These are phyloP conservation scores for Kurtzmaniella quercitrusa DNA, from an alignment of 1,139 yeast genomes.

Conservation along the genomic window DNA sequence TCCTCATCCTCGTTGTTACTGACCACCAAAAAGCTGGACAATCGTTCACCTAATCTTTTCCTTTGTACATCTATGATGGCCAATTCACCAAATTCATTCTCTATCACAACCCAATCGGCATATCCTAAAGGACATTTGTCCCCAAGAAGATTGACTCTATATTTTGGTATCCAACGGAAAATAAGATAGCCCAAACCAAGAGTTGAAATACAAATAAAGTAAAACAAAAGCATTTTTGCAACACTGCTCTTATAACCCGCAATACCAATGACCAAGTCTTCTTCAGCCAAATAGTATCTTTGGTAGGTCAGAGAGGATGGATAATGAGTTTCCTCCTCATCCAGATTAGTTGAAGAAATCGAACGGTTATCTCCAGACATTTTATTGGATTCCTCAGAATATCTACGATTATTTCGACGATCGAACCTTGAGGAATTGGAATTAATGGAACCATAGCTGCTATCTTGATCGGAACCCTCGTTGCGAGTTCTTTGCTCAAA, in stretches of 20 bases:
- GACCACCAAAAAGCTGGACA: constrained; percentile 57
- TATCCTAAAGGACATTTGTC: constrained; percentile 62
- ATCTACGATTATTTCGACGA: constrained; percentile 25
- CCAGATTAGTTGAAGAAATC: constrained; percentile 5
- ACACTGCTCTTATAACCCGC: constrained; percentile 75
- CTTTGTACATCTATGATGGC: constrained; percentile 54
- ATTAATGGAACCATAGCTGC: constrained; percentile 37
- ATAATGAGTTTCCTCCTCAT: constrained; percentile 40
- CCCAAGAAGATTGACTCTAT: constrained; percentile 68
- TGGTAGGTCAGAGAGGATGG: constrained; percentile 54
- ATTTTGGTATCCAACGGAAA: constrained; percentile 82
- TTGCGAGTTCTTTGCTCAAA: background rate
- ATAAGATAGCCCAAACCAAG: constrained; percentile 70
- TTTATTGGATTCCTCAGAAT: constrained; percentile 23
- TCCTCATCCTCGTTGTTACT: constrained; percentile 17
- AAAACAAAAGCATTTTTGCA: constrained; percentile 46
- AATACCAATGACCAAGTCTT: constrained; percentile 87
- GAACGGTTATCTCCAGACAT: constrained; percentile 14
- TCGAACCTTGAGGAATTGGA: constrained; percentile 17
- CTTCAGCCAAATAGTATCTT: constrained; percentile 90
- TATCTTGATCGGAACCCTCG: constrained; percentile 8
- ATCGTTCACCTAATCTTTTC: constrained; percentile 61
- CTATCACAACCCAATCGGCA: constrained; percentile 92
- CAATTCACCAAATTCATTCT: constrained; percentile 89
- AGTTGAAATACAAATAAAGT: constrained; percentile 52